Evolutionary conservation across 805 yeast species (phyloP).

Genomic region (Candida xyloterini): DNA sequence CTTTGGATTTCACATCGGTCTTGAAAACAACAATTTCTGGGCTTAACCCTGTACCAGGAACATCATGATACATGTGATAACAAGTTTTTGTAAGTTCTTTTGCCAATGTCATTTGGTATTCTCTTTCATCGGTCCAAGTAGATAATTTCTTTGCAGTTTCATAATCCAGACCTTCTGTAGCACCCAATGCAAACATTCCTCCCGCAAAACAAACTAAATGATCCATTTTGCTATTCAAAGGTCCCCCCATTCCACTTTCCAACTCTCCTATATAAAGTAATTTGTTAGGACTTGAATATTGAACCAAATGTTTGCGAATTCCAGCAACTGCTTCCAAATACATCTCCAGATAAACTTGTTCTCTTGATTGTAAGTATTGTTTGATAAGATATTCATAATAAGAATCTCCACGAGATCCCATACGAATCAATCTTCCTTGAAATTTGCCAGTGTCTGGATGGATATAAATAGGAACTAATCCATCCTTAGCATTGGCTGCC

Average conservation of each 20-base stretch:
- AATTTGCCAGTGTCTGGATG: slow-evolving; percentile 72
- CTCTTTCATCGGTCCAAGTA: slow-evolving; percentile 57
- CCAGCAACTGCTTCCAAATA: slow-evolving; percentile 77
- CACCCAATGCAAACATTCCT: slow-evolving; percentile 84
- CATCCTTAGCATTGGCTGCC: slow-evolving; percentile 59
- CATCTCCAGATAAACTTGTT: slow-evolving; percentile 67
- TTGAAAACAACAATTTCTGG: slow-evolving; percentile 91
- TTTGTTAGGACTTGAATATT: slow-evolving; percentile 57
- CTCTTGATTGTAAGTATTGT: slow-evolving; percentile 76
- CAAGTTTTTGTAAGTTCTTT: slow-evolving; percentile 77
- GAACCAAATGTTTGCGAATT: slow-evolving; percentile 63
- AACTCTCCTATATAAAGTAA: slow-evolving; percentile 75
- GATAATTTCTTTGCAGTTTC: slow-evolving; percentile 51
- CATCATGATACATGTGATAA: slow-evolving; percentile 75
- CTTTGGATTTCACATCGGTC: slow-evolving; percentile 39
- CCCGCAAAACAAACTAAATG: slow-evolving; percentile 91
- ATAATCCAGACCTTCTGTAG: slow-evolving; percentile 69
- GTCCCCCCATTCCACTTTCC: slow-evolving; percentile 61
- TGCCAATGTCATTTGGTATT: slow-evolving; percentile 65
- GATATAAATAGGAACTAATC: slow-evolving; percentile 79
- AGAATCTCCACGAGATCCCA: slow-evolving; percentile 92
- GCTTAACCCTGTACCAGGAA: slow-evolving; percentile 69
- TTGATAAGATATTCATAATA: slow-evolving; percentile 87
- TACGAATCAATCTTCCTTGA: slow-evolving; percentile 61
- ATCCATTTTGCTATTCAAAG: slow-evolving; percentile 75